These are phyloP conservation scores for Alternaria brassicae DNA, from an alignment of 2,329 filamentous ascomycete genomes.

Conservation along the genomic window DNA sequence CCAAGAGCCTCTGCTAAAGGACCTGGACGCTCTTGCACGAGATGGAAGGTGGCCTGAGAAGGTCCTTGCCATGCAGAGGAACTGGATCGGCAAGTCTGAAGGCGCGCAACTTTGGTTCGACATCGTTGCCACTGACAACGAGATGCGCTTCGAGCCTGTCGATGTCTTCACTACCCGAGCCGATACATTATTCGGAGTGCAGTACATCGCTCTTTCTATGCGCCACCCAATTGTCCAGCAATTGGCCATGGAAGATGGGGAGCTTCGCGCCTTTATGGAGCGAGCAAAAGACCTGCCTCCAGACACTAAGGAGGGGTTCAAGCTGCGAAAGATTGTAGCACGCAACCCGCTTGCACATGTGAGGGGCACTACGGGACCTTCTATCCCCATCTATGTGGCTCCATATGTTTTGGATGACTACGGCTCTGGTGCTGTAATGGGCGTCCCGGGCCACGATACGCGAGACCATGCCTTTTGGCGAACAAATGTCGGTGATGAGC, in stretches of 20 bases:
- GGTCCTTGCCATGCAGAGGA: constrained; percentile 81
- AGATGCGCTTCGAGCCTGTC: constrained; percentile 58
- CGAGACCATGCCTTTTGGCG: constrained; percentile 84
- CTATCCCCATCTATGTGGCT: constrained; percentile 79
- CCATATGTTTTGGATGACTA: constrained; percentile 87
- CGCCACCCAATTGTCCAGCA: constrained; percentile 72
- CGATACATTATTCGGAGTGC: constrained; percentile 86
- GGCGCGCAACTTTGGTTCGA: constrained; percentile 77
- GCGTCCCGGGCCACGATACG: constrained; percentile 83
- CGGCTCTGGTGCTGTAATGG: constrained; percentile 89
- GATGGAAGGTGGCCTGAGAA: constrained; percentile 79
- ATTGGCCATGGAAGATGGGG: constrained; percentile 65
- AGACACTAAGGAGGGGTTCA: constrained; percentile 70
- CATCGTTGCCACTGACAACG: constrained; percentile 54
- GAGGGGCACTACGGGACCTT: constrained; percentile 56
- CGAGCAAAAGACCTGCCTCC: constrained; percentile 60
- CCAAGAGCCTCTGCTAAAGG: constrained; percentile 73
- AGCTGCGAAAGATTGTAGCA: constrained; percentile 58
- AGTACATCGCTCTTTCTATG: constrained; percentile 81
- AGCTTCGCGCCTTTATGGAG: constrained; percentile 73
- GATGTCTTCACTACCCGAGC: constrained; percentile 84
- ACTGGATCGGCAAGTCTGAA: constrained; percentile 84
- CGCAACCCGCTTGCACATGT: constrained; percentile 59
- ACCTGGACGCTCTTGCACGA: constrained; percentile 70
- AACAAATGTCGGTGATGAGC: constrained; percentile 67